Evolutionary conservation across 1,284 basidiomycete species (phyloP).

Genomic region (Apiotrichum laibachii): DNA sequence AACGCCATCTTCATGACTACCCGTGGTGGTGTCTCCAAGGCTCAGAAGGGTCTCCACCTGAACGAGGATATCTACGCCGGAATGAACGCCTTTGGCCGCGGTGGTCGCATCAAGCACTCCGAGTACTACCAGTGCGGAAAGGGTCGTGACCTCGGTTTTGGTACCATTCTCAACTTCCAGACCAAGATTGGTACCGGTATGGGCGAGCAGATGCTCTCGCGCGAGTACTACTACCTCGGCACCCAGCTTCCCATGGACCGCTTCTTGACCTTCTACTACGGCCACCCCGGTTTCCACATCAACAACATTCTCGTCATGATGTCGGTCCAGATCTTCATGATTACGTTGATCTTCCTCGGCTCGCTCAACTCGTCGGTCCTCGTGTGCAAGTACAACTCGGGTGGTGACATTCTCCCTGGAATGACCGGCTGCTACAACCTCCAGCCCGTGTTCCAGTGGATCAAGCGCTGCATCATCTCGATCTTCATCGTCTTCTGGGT

Average conservation of each 20-base stretch:
- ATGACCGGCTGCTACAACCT: conserved; percentile 89
- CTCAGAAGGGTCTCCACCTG: conserved; percentile 95
- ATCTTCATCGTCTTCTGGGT: conserved; percentile 98
- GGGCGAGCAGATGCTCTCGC: conserved; percentile 99
- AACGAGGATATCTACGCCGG: conserved; percentile 99
- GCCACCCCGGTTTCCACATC: conserved; percentile 99
- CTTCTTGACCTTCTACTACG: conserved; percentile 99
- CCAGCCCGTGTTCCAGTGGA: conserved; percentile 84
- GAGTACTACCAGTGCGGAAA: conserved; percentile 98
- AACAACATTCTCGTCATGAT: conserved; percentile 98
- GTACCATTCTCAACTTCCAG: conserved; percentile 98
- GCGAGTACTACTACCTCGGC: conserved; percentile 98
- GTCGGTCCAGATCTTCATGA: conserved; percentile 87
- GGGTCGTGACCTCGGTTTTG: conserved; percentile 97
- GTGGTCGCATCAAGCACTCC: conserved; percentile 96
- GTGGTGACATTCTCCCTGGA: conserved; percentile 68
- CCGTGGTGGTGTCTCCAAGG: conserved; percentile 96
- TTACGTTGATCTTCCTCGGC: conserved; percentile 84
- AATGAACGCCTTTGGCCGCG: conserved; percentile 96
- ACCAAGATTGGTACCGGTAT: conserved; percentile 99
- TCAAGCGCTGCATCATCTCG: conserved; percentile 87
- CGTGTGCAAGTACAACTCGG: conserved; percentile 72
- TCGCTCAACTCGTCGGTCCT: conserved; percentile 75
- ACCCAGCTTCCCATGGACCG: conserved; percentile 98
- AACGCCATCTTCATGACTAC: conserved; percentile 98